A percentile compares a stretch with the other conserved stretches of the same genome.
Conservation (phyloP, 371 early-diverging fungal genomes). For the Lichtheimia corymbifera region DNA sequence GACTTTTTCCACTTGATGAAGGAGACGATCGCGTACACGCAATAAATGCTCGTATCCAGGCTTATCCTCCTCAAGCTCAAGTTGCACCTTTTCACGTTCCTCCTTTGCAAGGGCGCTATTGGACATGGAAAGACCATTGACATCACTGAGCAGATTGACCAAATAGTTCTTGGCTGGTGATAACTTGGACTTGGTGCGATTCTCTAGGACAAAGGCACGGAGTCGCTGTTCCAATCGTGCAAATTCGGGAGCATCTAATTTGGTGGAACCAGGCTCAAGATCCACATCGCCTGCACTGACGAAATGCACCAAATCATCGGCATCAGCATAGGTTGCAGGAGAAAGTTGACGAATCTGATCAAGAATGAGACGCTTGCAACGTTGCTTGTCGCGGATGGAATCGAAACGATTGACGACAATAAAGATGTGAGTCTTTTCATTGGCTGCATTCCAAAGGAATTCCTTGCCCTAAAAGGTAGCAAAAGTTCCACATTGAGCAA, state of each 20-base stretch:
- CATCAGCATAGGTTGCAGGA: constrained; percentile 88
- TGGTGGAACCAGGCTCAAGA: constrained; percentile 42
- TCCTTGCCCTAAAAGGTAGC: constrained; percentile 74
- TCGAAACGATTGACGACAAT: constrained; percentile 98
- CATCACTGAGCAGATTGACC: constrained; percentile 76
- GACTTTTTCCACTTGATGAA: constrained; percentile 67
- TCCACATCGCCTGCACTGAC: constrained; percentile 78
- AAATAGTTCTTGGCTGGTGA: constrained; percentile 93
- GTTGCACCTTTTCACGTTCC: constrained; percentile 32
- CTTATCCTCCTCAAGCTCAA: constrained; percentile 53
- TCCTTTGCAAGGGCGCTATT: constrained; percentile 52
- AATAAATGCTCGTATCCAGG: constrained; percentile 61
- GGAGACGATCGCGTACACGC: constrained; percentile 53
- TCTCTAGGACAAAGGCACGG: constrained; percentile 91
- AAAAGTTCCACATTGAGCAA: background rate
- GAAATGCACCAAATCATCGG: constrained; percentile 94
- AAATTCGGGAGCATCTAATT: constrained; percentile 67
- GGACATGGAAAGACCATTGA: constrained; percentile 54
- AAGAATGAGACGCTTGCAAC: constrained; percentile 89
- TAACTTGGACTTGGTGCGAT: constrained; percentile 92
- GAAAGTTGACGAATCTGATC: constrained; percentile 93
- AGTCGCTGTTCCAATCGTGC: constrained; percentile 80
- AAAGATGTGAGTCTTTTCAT: constrained; percentile 97
- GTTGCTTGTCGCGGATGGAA: constrained; percentile 89
- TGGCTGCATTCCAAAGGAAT: constrained; percentile 92